Conservation (phyloP, 805 yeast genomes). For the Yamadazyma endophytica region DNA sequence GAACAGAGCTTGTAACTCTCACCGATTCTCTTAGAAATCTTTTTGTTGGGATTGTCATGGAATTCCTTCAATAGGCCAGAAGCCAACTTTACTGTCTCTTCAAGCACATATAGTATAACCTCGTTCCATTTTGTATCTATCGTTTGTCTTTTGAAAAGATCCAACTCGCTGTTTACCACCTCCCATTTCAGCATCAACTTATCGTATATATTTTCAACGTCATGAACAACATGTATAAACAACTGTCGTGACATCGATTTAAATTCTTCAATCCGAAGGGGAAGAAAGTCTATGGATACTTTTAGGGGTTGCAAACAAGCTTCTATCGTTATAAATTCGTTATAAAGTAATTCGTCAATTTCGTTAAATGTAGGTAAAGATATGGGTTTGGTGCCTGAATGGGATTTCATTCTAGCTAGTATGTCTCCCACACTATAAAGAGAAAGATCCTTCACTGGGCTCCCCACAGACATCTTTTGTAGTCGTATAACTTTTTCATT, state of each 20-base stretch:
- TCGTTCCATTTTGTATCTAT: slow-evolving; percentile 56
- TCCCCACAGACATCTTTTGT: slow-evolving; percentile 15
- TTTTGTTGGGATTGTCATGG: slow-evolving; percentile 5
- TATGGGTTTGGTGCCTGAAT: slow-evolving; percentile 14
- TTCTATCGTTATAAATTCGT: slow-evolving; percentile 39
- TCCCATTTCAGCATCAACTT: slow-evolving; percentile 36
- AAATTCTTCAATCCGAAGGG: slow-evolving; percentile 45
- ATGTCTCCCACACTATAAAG: slow-evolving; percentile 16
- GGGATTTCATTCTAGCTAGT: slow-evolving; percentile 17
- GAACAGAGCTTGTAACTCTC: slow-evolving; percentile 34
- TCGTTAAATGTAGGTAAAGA: slow-evolving; percentile 29
- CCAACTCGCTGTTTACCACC: slow-evolving; percentile 37
- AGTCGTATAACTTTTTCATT: slow-evolving; percentile 12
- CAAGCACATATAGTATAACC: slow-evolving; percentile 45
- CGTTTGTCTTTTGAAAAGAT: slow-evolving; percentile 39
- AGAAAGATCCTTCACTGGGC: slow-evolving; percentile 14
- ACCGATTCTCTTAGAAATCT: slow-evolving; percentile 26
- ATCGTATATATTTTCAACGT: slow-evolving; percentile 36
- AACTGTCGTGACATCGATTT: slow-evolving; percentile 11
- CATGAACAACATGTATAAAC: slow-evolving; percentile 25
- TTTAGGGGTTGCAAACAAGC: slow-evolving; percentile 46
- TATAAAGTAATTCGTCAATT: slow-evolving; percentile 30
- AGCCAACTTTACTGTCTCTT: slow-evolving; percentile 27
- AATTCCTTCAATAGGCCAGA: slow-evolving; percentile 8
- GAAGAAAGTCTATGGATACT: slow-evolving; percentile 50